Evolutionary conservation across 2,329 filamentous ascomycete species (phyloP).

Genomic region (Fusarium odoratissimum): DNA sequence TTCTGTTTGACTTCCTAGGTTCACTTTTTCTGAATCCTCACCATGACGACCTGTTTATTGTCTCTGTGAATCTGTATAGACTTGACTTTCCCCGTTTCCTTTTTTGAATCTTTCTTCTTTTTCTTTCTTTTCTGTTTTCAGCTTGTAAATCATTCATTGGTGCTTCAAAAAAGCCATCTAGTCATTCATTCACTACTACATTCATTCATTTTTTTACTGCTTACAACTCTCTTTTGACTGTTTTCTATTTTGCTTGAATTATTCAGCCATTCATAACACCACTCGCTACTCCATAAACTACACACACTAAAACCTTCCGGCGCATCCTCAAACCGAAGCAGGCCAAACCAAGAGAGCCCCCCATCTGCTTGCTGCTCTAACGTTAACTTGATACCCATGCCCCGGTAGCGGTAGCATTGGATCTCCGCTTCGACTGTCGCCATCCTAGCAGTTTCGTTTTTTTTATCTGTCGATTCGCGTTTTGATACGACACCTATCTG

Average conservation of each 20-base stretch:
- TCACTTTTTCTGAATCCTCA: conserved; percentile 27
- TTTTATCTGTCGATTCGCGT: conserved; percentile 28
- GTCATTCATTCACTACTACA: not conserved
- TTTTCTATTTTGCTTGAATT: not conserved
- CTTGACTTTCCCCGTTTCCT: not conserved
- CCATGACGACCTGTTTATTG: conserved; percentile 29
- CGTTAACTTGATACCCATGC: conserved; percentile 17
- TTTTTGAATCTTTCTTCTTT: not conserved
- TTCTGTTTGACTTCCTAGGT: conserved; percentile 6
- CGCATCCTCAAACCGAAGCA: conserved; percentile 26
- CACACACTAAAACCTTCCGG: conserved; percentile 28
- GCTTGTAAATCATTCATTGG: conserved; percentile 19
- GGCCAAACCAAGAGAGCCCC: conserved; percentile 9
- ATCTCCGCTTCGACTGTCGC: conserved; percentile 32
- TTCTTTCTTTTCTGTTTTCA: conserved; percentile 9
- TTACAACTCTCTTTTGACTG: not conserved
- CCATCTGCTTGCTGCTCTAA: not conserved
- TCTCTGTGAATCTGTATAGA: conserved; percentile 6
- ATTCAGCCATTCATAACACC: conserved; percentile 7
- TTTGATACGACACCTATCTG: conserved; percentile 28
- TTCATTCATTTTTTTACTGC: not conserved
- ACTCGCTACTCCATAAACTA: conserved; percentile 5
- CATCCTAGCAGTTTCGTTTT: conserved; percentile 13
- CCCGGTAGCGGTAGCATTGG: conserved; percentile 27
- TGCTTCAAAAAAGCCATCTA: not conserved